Evolutionary conservation across 768 basidiomycete genomes (phyloP), one percentile per base, ranked within the genome.

Genomic region (Pisolithus orientalis): DNA sequence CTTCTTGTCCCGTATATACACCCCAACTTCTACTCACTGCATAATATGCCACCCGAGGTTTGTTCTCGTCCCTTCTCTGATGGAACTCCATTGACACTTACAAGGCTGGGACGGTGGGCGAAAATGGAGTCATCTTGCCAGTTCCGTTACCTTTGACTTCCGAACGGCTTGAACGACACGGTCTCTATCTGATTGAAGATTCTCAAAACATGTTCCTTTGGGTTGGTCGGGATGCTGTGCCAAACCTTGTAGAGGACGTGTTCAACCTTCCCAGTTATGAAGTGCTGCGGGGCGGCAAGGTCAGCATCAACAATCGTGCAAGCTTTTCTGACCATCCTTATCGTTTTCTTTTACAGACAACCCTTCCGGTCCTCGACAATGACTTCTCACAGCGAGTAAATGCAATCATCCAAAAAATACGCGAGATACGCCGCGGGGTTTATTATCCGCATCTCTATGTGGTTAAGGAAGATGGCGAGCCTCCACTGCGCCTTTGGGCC

Each of bases 191-290:
- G 56, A 96, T 99, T 59, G 96, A 98, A 69, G 95, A 98, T 67
- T 90, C 90, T 1, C 96, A 98, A 69, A 94, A 90, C 21, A 90
- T 99, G 64, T 98, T 99, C 83, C 76, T 98, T 45, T 98, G 92
- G 87, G 83, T 99, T 47, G 96, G 96, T n/a, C 84, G 94, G 29
- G 95, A 98, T 66, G 93, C 96, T 7, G 93, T 98, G n/a, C 91
- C 94, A 9, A 89, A 94, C 64, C 81, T 98, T 44, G 74, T 98
- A 54, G 76, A 85, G 76, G 96, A 99, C 62, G 94, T 97, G 16
- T 98, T 99, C 70, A 84, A 90, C 63, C 76, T 97, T 34, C 85
- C 89, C 0, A 85, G 71, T 58, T 97, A 97, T 64, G 90, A 91
- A 39, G 86, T 86, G 14, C 73, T 99, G 49, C 87, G 89, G 48